Evolutionary conservation across 495 filamentous ascomycete genomes (phyloP), one percentile per base, ranked within the genome.

Genomic region (Aspergillus haitiensis): DNA sequence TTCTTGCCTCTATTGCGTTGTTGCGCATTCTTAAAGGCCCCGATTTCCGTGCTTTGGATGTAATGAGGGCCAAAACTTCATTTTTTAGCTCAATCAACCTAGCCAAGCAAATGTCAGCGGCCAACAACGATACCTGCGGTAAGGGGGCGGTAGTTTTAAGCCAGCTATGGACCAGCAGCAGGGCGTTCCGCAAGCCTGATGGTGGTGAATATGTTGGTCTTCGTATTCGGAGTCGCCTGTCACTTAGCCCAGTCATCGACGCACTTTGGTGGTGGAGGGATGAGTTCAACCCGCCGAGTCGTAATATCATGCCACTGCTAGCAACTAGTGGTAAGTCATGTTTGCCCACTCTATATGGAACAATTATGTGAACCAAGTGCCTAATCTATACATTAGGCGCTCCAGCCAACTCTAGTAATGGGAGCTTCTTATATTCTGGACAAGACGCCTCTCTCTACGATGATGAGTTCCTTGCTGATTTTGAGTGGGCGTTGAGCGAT

Each of bases 231-330:
- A 77, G 73, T 49, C 71, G 78, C 6, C 64, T 82, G 7, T 68
- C 72, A 0, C 64, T 78, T 8, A 75, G 76, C 55, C 68, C 71
- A 9, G 68, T 80, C 8, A 61, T 80, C n/a, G 79, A 81, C 61
- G 59, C 74, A 16, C 66, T 79, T 6, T 79, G 77, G 76, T 81
- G 78, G 78, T 82, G 75, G 76, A 69, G 75, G 15, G 75, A 80
- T 56, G 79, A 81, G 56, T 79, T 73, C 48, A 75, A 75, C 49
- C 64, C 69, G 5, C 68, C 71, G 11, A 62, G 66, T 13, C 64
- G 71, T 27, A 13, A 46, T 10, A 51, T 58, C 45, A 37, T 53
- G 9, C 47, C 57, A 12, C 55, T 61, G 0, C 52, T 64, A 21
- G 61, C 21, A 27, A 27, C 21, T 27, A 3, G 21, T 27, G 21